A percentile compares a stretch with the other conserved stretches of the same genome.
phyloP scores from a whole-genome alignment of 2,329 filamentous ascomycete genomes.

The Colletotrichum sp. region DNA sequence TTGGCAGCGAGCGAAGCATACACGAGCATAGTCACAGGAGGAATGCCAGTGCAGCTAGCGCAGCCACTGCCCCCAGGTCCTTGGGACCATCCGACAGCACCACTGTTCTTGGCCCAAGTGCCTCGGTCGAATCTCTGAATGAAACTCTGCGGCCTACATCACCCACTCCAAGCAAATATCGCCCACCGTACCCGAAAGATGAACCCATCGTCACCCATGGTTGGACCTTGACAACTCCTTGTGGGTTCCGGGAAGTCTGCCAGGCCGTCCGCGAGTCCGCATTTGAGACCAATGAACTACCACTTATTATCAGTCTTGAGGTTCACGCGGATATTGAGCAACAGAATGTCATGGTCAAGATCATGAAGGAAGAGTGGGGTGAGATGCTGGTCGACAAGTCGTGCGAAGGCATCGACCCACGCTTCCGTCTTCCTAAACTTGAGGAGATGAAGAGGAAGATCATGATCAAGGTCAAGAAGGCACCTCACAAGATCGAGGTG shows the following conservation, averaged over 20 bases:
- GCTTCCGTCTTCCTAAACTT: constrained; percentile 68
- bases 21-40: constrained; percentile 37
- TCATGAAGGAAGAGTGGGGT: constrained; percentile 90
- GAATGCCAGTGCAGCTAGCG: constrained; percentile 39
- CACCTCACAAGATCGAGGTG: constrained; percentile 38
- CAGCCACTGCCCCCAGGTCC: constrained; percentile 29
- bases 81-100: constrained; percentile 23
- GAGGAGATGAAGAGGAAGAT: constrained; percentile 80
- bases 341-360: constrained; percentile 90
- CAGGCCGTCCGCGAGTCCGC: constrained; percentile 78
- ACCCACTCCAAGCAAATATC: constrained; percentile 28
- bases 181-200: constrained; percentile 40
- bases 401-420: constrained; percentile 55
- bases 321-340: constrained; percentile 84
- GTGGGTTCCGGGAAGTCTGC: constrained; percentile 88
- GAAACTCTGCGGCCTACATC: constrained; percentile 15
- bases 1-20: constrained; percentile 25
- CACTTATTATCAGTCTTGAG: constrained; percentile 90
- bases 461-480: constrained; percentile 78
- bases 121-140: constrained; percentile 33
- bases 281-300: constrained; percentile 77
- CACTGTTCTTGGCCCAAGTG: constrained; percentile 35
- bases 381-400: constrained; percentile 70
- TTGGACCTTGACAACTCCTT: constrained; percentile 84
- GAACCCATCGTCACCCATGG: constrained; percentile 86